Evolutionary conservation across 768 basidiomycete genomes (phyloP).

Genomic region (Tricholoma furcatifolium): DNA sequence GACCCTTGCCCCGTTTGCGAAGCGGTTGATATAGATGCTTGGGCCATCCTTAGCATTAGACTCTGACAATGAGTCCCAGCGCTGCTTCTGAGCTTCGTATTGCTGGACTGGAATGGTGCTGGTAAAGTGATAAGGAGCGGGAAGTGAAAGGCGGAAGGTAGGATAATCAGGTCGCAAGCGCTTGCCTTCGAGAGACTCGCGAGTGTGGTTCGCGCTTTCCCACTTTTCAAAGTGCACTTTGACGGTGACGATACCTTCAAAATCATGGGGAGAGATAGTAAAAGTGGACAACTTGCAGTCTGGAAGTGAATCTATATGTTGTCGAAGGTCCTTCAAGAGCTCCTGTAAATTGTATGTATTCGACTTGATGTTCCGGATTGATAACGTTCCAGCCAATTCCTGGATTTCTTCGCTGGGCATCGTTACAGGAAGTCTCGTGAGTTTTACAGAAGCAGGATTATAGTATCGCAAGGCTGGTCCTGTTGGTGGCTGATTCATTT

Average conservation of each 20-base stretch:
- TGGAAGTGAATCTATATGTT: conserved; percentile 20
- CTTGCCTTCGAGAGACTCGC: conserved; percentile 32
- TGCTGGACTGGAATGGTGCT: conserved; percentile 48
- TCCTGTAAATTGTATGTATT: conserved; percentile 16
- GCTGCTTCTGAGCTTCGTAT: conserved; percentile 46
- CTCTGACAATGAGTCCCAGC: conserved; percentile 46
- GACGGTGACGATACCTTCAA: conserved; percentile 31
- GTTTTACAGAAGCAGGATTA: conserved; percentile 35
- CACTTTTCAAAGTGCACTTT: conserved; percentile 48
- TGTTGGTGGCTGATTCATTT: conserved; percentile 39
- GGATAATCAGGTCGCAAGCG: conserved; percentile 29
- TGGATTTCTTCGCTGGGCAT: conserved; percentile 23
- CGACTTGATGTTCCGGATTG: conserved; percentile 22
- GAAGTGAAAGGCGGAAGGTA: conserved; percentile 38
- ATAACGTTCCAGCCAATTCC: conserved; percentile 27
- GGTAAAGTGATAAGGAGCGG: conserved; percentile 49
- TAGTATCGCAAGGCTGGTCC: conserved; percentile 25
- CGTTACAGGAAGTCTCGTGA: conserved; percentile 38
- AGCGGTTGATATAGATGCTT: conserved; percentile 26
- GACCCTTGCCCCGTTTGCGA: conserved; percentile 21
- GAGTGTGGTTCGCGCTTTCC: conserved; percentile 44
- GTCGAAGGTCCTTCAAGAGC: conserved; percentile 21
- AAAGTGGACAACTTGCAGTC: conserved; percentile 22
- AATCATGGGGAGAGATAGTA: conserved; percentile 21
- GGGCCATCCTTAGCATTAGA: conserved; percentile 34